Evolutionary conservation across 2,329 filamentous ascomycete genomes (phyloP), one percentile per base, ranked within the genome.

Genomic region (Paraphoma sp.): DNA sequence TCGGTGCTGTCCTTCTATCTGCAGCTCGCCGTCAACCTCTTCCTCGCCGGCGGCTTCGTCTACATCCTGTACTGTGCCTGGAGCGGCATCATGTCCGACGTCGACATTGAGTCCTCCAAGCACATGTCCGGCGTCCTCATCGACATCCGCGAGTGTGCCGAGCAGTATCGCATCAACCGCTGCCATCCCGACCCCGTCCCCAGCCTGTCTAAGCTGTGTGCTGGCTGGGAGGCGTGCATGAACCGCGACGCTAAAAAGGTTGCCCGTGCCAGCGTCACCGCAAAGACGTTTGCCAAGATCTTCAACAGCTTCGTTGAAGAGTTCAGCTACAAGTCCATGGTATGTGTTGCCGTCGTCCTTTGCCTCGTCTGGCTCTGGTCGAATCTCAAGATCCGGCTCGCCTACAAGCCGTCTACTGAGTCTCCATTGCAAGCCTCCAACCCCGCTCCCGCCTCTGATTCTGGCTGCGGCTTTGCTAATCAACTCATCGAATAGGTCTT

Each of bases 231-330:
- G 62, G 82, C 86, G 31, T 98, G 95, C 78, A 97, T 97, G 92
- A 87, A 89, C 63, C 87, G 89, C 63, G 91, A 97, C 69, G 89
- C 93, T 0, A 83, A 88, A 44, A 87, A 87, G 53, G 87, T 97
- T 53, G 93, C 91, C 64, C 84, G 89, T 38, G 89, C 94, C 42
- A 89, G 89, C 68, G 87, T 97, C 40, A 92, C 90, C 16, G 93
- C 92, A 5, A 89, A 91, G 70, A 95, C 93, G 28, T 90, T 97
- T 72, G 94, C 94, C 0, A 87, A 92, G 71, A 96, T 99, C 41
- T 89, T 98, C 76, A 97, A 98, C 74, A 89, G 90, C 69, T 97
- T 98, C 75, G 89, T 96, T 4, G 92, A 96, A 67, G 88, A 91
- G 6, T 93, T 98, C 76, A 92, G 90, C 62, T 89, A 92, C 77